Evolutionary conservation across 1,284 basidiomycete species (phyloP).

Genomic region (Phlebopus sp.): DNA sequence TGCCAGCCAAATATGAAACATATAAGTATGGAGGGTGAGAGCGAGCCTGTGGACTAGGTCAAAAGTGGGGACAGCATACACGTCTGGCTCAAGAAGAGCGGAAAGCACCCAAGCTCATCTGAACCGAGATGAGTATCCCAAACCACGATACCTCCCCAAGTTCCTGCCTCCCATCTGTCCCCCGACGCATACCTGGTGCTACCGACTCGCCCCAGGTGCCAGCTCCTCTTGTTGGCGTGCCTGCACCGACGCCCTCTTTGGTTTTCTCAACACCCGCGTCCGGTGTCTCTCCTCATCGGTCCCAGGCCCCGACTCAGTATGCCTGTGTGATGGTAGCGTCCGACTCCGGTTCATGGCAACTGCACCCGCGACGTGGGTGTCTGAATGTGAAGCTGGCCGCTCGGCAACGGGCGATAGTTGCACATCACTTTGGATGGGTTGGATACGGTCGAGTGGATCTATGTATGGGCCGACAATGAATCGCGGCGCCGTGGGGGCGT

Average conservation of each 20-base stretch:
- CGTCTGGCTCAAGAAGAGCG: too few relatives aligned
- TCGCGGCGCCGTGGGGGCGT: constrained; percentile 5
- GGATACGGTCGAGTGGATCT: constrained; percentile 21
- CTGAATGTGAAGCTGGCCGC: constrained; percentile 31
- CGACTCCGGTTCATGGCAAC: constrained; percentile 53
- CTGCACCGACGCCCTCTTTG: constrained; percentile 43
- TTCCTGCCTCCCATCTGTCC: neutral
- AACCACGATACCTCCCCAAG: neutral
- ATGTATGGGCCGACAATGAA: constrained; percentile 1
- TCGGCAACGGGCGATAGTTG: constrained; percentile 44
- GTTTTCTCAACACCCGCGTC: constrained; percentile 47
- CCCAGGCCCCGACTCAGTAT: constrained; percentile 11
- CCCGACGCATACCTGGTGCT: neutral
- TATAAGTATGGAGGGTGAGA: too few relatives aligned
- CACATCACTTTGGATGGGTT: constrained; percentile 24
- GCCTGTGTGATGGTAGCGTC: constrained; percentile 51
- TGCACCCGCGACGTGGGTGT: constrained; percentile 21
- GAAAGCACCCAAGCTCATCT: too few relatives aligned
- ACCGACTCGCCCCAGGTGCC: constrained; percentile 22
- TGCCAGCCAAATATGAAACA: too few relatives aligned
- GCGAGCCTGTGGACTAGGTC: too few relatives aligned
- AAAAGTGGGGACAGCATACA: too few relatives aligned
- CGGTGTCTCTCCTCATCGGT: constrained; percentile 38
- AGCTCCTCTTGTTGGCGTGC: constrained; percentile 20
- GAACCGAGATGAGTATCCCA: too few relatives aligned